Conservation (phyloP, 2,329 filamentous ascomycete species). For the Penicillium sp. region DNA sequence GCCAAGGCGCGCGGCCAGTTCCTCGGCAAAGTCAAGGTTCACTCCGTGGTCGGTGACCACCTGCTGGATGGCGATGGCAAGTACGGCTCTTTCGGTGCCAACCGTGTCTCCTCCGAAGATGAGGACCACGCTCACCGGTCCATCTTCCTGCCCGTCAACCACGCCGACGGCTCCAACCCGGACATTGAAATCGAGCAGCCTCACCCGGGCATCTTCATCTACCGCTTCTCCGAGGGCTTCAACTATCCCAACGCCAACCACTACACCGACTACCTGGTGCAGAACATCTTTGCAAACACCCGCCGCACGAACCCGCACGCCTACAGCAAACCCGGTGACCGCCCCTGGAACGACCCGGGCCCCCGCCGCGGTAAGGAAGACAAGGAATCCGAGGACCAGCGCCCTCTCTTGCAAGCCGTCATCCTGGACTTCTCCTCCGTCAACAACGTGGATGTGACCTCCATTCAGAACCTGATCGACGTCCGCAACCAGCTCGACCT, state of each 20-base stretch:
- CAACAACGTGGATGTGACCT: constrained; percentile 92
- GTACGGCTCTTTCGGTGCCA: constrained; percentile 57
- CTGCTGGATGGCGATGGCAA: constrained; percentile 65
- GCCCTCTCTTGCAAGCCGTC: constrained; percentile 77
- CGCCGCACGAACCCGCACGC: constrained; percentile 71
- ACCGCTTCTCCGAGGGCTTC: constrained; percentile 91
- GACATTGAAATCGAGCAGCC: constrained; percentile 75
- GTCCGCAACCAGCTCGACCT: constrained; percentile 90
- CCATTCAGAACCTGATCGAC: constrained; percentile 88
- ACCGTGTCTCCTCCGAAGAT: constrained; percentile 34
- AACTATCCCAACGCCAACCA: constrained; percentile 94
- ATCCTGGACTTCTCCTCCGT: constrained; percentile 93
- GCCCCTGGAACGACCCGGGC: constrained; percentile 94
- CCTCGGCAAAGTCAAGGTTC: constrained; percentile 78
- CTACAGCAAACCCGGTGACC: constrained; percentile 69
- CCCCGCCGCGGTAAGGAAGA: constrained; percentile 59
- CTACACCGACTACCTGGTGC: constrained; percentile 76
- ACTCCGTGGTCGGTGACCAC: constrained; percentile 79
- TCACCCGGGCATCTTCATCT: constrained; percentile 93
- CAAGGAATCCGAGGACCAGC: constrained; percentile 51
- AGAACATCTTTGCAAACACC: constrained; percentile 69
- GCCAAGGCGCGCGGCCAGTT: constrained; percentile 81
- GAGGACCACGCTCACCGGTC: constrained; percentile 63
- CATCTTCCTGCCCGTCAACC: constrained; percentile 83
- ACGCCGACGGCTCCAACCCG: constrained; percentile 89